These are phyloP conservation scores for Vigna radiata DNA, from an alignment of 306 rosid genomes.

Conservation along the genomic window DNA sequence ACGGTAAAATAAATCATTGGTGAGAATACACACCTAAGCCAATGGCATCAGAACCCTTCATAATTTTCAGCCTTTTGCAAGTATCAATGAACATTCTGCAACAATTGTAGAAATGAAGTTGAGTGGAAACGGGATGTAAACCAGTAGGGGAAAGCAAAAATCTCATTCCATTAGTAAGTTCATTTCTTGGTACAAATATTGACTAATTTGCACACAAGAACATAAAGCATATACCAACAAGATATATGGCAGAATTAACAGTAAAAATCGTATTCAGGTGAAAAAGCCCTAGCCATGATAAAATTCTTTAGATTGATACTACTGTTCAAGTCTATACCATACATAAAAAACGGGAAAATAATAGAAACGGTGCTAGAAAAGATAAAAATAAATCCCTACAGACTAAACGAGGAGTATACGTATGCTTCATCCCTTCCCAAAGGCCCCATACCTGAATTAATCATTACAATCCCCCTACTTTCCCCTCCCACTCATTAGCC, in stretches of 20 bases:
- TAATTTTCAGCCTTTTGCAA: constrained; percentile 91
- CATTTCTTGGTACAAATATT: neutral
- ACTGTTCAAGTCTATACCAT: neutral
- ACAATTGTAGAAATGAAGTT: constrained; percentile 39
- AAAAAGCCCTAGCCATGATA: neutral
- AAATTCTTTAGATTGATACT: neutral
- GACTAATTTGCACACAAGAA: neutral
- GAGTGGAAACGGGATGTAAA: constrained; percentile 6
- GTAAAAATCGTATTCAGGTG: neutral
- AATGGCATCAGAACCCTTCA: constrained; percentile 98
- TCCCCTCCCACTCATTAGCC: neutral
- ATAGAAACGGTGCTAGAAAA: neutral
- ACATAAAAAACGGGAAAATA: neutral
- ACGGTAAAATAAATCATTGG: constrained; percentile 22
- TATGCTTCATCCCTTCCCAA: neutral
- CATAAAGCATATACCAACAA: neutral
- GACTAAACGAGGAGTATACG: neutral
- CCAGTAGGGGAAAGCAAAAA: constrained; percentile 2
- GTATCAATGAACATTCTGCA: constrained; percentile 90
- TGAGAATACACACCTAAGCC: constrained; percentile 77
- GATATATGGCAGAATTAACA: neutral
- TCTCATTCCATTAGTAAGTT: neutral
- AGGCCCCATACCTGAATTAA: neutral
- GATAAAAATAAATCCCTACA: neutral
- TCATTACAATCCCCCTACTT: neutral